Evolutionary conservation across 805 yeast species (phyloP), one percentile per base, ranked within the genome.

Genomic region (Yarrowia sp.): DNA sequence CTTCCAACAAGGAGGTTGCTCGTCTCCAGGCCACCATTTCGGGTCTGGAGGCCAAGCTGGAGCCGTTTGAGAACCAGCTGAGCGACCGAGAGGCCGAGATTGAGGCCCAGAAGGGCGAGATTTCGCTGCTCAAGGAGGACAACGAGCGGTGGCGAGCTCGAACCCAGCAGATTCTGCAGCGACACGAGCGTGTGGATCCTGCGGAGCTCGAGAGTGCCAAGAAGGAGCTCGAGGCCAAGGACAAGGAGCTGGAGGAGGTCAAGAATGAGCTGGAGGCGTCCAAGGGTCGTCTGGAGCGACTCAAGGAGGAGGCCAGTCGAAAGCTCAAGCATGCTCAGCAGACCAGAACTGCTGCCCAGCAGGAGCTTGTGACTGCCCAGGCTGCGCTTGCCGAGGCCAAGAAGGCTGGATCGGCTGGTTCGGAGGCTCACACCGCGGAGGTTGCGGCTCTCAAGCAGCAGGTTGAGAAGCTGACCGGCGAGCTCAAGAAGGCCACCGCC

Each of bases 101-200:
- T 11, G 82, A 78, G 14, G 80, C 83, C 16, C 84, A 82, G 64
- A 81, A 79, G 19, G 81, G 83, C 70, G 81, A 83, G 64, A 70
- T 87, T 43, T 72, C 73, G 46, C 73, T 83, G 26, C 70, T 81
- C 9, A 75, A 77, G 40, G 84, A 83, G 67, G 90, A 88, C 66
- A 79, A 80, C 62, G 82, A 81, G n/a, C 78, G 84, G 24, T 83
- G 90, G 85, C 84, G 83, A 73, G 76, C 74, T 14, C 80, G 85
- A 66, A 74, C 84, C 7, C 81, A 81, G 62, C 82, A 81, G 62
- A 73, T 83, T 48, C 66, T 82, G 67, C 77, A 77, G 64, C 81
- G 78, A 62, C 78, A 78, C 66, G 81, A 80, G 61, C 79, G 81
- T 17, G 72, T 81, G 62, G 84, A 81, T 70, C 83, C 85, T 7